A percentile compares a stretch with the other conserved stretches of the same genome.
phyloP scores from a whole-genome alignment of 768 basidiomycete genomes.

The Leccinum variicolor region DNA sequence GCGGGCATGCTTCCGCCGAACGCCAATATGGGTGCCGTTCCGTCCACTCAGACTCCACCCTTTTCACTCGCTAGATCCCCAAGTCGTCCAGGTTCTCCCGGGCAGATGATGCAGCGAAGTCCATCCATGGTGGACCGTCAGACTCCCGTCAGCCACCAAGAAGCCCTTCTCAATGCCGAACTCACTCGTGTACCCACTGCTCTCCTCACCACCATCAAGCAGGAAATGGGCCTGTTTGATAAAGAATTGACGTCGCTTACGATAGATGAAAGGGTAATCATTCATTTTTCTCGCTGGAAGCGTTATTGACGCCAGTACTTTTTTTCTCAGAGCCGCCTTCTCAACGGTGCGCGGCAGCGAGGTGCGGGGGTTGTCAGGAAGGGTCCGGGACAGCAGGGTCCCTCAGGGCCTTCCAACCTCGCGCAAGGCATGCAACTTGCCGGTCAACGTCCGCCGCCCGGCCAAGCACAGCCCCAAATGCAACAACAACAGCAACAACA shows the following conservation, averaged over 20 bases:
- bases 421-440: slow-evolving; percentile 35
- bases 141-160: slow-evolving; percentile 32
- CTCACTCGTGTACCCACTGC: slow-evolving; percentile 37
- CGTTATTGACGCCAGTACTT: slow-evolving; percentile 10
- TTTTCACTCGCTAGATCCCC: slow-evolving; percentile 52
- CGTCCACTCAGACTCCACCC: slow-evolving; percentile 38
- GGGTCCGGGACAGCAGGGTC: slow-evolving; percentile 27
- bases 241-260: slow-evolving; percentile 45
- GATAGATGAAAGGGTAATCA: slow-evolving; percentile 57
- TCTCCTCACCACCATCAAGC: slow-evolving; percentile 35
- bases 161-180: slow-evolving; percentile 37
- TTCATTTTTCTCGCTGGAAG: slow-evolving; percentile 2
- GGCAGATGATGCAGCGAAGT: slow-evolving; percentile 50
- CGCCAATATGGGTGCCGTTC: slow-evolving; percentile 35
- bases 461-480: slow-evolving; percentile 26
- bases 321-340: slow-evolving; percentile 34
- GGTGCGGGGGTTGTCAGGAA: slow-evolving; percentile 14
- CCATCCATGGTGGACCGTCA: slow-evolving; percentile 53
- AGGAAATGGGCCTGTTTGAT: slow-evolving; percentile 42
- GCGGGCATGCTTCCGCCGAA: slow-evolving; percentile 50
- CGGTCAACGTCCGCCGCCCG: slow-evolving; percentile 38
- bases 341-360: slow-evolving; percentile 28
- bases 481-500: slow-evolving; percentile 29
- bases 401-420: slow-evolving; percentile 26
- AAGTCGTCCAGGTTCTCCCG: slow-evolving; percentile 57